Evolutionary conservation across 2,329 filamentous ascomycete species (phyloP), one percentile per base, ranked within the genome.

Genomic region (Tricladium varicosporioides): DNA sequence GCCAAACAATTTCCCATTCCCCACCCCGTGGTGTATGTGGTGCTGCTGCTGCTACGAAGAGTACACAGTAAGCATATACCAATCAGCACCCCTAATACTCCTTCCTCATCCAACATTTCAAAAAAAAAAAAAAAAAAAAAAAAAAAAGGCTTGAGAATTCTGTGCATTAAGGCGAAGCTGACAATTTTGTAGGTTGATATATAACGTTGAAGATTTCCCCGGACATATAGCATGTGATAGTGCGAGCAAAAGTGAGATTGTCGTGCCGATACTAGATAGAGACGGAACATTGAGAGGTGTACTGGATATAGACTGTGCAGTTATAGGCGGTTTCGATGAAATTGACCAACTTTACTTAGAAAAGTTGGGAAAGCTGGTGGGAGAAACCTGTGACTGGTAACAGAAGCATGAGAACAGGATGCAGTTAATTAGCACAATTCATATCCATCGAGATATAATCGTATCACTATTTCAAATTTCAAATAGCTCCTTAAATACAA

Each of bases 221-320:
- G 89, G 88, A 1, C 90, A 93, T 70, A 92, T 94, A 68, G 89
- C 90, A 9, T 93, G 90, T 70, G 90, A 94, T 71, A 82, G 83
- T 3, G 86, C 84, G 56, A 90, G 84, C 66, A 82, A 78, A 74
- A 92, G 89, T 69, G 90, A 94, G 76, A 86, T 94, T 69, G 90
- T 94, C 15, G 89, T 93, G 49, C 90, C 90, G 1, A 81, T 93
- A 60, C 63, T 60, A 61, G 65, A 51, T 57, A 40, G 11, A n/a
- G 67, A 63, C 7, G 67, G 62, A 19, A 76, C 81, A 75, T 74
- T 88, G 5, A 85, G 89, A 18, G 89, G 85, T 2, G 89, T 93
- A 61, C 90, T 94, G 58, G 90, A 94, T 67, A 78, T 93, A 19
- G 90, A 94, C 71, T 93, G 90, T 68, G 83, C 85, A 1, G 82